Base-by-base conservation (phyloP, 2,329 filamentous ascomycete genomes). In the Cadophora gregata region DNA sequence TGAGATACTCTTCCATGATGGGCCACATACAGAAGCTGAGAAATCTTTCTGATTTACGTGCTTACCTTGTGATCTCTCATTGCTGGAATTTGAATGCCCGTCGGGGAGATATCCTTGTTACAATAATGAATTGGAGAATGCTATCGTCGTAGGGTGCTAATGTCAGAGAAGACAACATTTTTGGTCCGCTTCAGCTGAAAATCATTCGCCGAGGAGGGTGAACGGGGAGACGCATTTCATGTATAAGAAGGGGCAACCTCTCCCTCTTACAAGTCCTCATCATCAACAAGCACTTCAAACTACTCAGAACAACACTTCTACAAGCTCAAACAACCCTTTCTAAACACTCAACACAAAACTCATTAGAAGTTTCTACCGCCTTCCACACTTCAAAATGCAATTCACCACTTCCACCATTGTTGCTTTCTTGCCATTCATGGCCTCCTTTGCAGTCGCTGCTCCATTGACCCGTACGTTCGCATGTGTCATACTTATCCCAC, bases 391-490 rank as follows among this genome's bases (percentile, higher is more conserved):
- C 53, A 56, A 56, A 56, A 56, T 56, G 53, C 53, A 38, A 25
- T 56, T 56, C 31, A n/a, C 19, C 29, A 56, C 29, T 19, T 24
- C 53, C 31, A 56, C 29, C 53, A 24, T 38, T 31, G 7, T 56
- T 56, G 53, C 53, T 36, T 56, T 56, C 53, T 38, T 56, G 29
- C 53, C 53, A 12, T 25, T 56, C 31, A 56, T 56, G 29, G 53
- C 53, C 19, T 24, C 19, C 31, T 5, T 56, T 9, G 19, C 51
- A 33, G 31, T 31, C 8, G 51, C 51, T 36, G 51, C 51, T 9
- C 51, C 51, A 31, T 31, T 55, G 27, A 21, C 51, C 8, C 27
- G 51, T 55, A 10, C 33, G 27, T 55, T n/a, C 50, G 10, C 7
- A 31, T 10, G 16, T 31, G 1, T 53, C 3, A 6, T 33, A 10